Base-by-base conservation (phyloP, 768 basidiomycete species). In the Phanerodontia chrysosporium region DNA sequence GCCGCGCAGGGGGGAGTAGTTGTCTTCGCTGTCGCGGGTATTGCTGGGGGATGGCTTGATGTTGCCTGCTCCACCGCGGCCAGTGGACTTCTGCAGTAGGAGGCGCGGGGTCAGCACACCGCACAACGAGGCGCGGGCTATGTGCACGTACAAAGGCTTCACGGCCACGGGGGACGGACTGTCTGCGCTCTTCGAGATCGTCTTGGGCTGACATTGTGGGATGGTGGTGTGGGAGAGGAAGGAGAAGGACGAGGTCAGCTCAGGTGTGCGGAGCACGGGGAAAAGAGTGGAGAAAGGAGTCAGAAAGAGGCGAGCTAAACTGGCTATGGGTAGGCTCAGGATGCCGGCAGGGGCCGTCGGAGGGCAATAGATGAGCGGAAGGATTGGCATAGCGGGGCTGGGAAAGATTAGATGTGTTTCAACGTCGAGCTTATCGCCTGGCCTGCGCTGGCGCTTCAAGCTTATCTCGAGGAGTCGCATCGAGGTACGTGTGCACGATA, bases 1-100 rank as follows among this genome's bases (percentile, higher is more conserved):
- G 0, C 90, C 89, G 53, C 88, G 80, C 18, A 83, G 78, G 51
- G 59, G 63, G 2, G 81, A 81, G 57, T 81, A 80, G 60, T 85
- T 83, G 65, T 87, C 85, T 1, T 81, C 78, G 0, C 78, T 79
- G 24, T 75, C 71, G 13, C 65, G 78, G 72, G 54, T 79, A 73
- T 51, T 22, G 36, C 0, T 22, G n/a, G 29, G 83, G 80, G 27
- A 80, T 57, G 24, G 74, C 59, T 82, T 80, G 59, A 90, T 85
- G 70, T 90, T 90, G 18, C 88, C 88, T 4, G 76, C 22, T 9
- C 89, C 89, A 5, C 88, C 89, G 59, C 89, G 78, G 7, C 89
- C 89, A 32, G 84, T 64, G 18, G 62, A 54, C 36, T 58, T 55
- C 16, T 25, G 55, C 16, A 35, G 8, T 2, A 22, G n/a, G 27